Evolutionary conservation across 345 rosid species (phyloP).

Genomic region (Bruguiera sexangula): DNA sequence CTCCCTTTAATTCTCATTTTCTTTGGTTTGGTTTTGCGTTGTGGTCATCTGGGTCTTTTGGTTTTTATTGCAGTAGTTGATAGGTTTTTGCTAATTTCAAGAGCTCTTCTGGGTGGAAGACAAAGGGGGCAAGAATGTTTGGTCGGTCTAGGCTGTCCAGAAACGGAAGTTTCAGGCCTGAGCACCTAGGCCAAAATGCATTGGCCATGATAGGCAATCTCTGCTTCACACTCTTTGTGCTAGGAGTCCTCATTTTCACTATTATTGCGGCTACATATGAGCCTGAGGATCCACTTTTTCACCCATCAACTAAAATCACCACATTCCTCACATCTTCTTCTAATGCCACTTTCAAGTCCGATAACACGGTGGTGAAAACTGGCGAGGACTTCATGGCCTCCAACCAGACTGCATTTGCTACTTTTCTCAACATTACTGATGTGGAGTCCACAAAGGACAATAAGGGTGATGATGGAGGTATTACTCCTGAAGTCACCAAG

Average conservation of each 20-base stretch:
- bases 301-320: slow-evolving; percentile 73
- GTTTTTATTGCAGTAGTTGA: neutral
- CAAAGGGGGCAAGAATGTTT: slow-evolving; percentile 35
- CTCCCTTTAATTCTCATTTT: neutral
- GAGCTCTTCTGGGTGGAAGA: slow-evolving; percentile 6
- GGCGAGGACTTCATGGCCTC: slow-evolving; percentile 84
- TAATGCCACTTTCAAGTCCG: slow-evolving; percentile 75
- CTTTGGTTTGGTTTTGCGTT: neutral
- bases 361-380: slow-evolving; percentile 60
- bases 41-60: slow-evolving; percentile 20
- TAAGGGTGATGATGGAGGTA: neutral
- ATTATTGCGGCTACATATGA: slow-evolving; percentile 88
- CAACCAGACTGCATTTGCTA: slow-evolving; percentile 60
- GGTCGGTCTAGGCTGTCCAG: slow-evolving; percentile 49
- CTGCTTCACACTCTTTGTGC: slow-evolving; percentile 75
- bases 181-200: slow-evolving; percentile 70
- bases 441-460: slow-evolving; percentile 30
- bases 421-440: slow-evolving; percentile 61
- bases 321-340: slow-evolving; percentile 69
- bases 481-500: neutral
- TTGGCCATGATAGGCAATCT: slow-evolving; percentile 79
- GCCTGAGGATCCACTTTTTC: slow-evolving; percentile 86
- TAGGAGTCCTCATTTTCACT: slow-evolving; percentile 79
- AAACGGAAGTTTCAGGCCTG: slow-evolving; percentile 67
- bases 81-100: slow-evolving; percentile 11